Conservation (phyloP, 192 early-diverging fungal species). For the Podochytrium sp. region DNA sequence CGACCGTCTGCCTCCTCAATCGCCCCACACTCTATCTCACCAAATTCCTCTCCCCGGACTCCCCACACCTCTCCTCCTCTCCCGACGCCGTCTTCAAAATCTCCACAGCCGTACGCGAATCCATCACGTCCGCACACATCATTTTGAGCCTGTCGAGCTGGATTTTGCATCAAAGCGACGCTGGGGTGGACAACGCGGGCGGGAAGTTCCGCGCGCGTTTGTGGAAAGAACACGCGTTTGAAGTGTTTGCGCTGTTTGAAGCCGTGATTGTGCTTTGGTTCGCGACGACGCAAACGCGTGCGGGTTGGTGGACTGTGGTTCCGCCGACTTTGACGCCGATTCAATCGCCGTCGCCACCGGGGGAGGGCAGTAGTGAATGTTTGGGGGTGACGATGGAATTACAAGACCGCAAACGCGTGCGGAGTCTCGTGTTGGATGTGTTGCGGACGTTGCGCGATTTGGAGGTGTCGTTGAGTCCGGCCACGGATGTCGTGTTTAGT, state of each 20-base stretch:
- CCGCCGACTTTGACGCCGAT: neutral
- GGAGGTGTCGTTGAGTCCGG: neutral
- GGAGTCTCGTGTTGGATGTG: slow-evolving; percentile 14
- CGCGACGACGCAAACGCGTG: neutral
- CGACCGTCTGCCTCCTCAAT: neutral
- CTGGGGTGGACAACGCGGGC: neutral
- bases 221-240: neutral
- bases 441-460: slow-evolving; percentile 16
- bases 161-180: neutral
- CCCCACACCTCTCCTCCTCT: neutral
- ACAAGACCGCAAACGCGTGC: neutral
- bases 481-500: neutral
- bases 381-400: neutral
- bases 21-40: slow-evolving; percentile 11
- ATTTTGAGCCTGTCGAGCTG: neutral
- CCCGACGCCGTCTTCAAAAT: no score
- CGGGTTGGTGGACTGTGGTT: neutral
- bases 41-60: neutral
- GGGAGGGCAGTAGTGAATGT: no score
- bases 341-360: neutral
- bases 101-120: neutral
- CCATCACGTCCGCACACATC: neutral
- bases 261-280: slow-evolving; percentile 17
- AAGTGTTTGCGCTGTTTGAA: neutral
- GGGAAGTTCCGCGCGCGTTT: neutral